Evolutionary conservation across 2,329 filamentous ascomycete genomes (phyloP).

Genomic region (Alternaria incomplexa): DNA sequence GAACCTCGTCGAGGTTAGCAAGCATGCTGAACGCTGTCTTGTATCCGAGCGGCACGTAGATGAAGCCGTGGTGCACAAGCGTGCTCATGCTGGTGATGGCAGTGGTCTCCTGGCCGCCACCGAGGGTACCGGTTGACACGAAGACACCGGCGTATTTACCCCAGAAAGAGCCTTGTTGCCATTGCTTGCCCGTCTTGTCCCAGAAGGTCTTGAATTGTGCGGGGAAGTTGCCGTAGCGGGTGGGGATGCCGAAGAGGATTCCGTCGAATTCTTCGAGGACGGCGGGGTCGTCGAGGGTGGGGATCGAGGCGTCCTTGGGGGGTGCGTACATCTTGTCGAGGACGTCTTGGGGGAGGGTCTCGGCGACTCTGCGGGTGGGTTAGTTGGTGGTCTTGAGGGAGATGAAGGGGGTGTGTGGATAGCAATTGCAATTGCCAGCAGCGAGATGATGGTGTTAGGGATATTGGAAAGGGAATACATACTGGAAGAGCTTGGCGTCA

Average conservation of each 20-base stretch:
- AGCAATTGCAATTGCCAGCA: neutral
- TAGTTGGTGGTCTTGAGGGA: neutral
- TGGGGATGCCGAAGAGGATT: constrained; percentile 93
- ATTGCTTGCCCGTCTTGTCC: constrained; percentile 88
- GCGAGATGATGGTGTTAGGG: neutral
- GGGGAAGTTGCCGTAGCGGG: constrained; percentile 95
- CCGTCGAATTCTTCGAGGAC: constrained; percentile 79
- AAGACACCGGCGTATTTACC: constrained; percentile 94
- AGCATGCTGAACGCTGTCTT: constrained; percentile 70
- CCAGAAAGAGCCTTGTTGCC: constrained; percentile 75
- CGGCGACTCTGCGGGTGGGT: constrained; percentile 64
- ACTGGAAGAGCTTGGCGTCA: constrained; percentile 81
- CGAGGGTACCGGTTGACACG: constrained; percentile 78
- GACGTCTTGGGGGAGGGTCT: constrained; percentile 86
- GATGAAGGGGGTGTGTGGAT: too few relatives aligned
- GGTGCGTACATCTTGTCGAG: constrained; percentile 91
- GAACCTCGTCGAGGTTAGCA: constrained; percentile 75
- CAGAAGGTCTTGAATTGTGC: constrained; percentile 94
- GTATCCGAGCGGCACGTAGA: constrained; percentile 96
- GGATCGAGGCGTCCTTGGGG: constrained; percentile 71
- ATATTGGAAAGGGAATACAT: constrained; percentile 38
- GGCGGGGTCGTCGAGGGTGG: constrained; percentile 63
- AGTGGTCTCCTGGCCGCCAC: constrained; percentile 94
- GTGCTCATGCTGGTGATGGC: constrained; percentile 82
- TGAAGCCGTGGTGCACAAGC: constrained; percentile 89